Evolutionary conservation across 2,329 filamentous ascomycete species (phyloP).

Genomic region (Fusarium zealandicum): DNA sequence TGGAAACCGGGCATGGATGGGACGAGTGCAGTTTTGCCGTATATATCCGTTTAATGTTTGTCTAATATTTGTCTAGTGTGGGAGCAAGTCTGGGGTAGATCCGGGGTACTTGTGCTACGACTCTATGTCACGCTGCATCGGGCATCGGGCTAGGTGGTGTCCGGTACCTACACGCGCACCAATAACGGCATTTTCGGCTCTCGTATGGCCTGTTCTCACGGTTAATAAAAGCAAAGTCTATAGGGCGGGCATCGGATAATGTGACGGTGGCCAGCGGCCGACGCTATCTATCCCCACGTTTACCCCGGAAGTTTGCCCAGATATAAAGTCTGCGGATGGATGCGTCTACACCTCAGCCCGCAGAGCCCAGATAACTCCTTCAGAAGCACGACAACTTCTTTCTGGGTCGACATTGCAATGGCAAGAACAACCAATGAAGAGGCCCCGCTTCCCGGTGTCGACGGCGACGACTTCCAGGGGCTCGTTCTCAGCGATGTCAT

Average conservation of each 20-base stretch:
- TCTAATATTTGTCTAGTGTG: background rate
- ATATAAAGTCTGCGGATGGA: slow-evolving; percentile 24
- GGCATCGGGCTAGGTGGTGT: slow-evolving; percentile 20
- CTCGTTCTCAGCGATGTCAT: slow-evolving; percentile 38
- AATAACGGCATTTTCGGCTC: background rate
- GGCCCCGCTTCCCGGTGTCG: slow-evolving; percentile 15
- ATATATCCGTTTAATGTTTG: background rate
- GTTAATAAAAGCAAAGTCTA: no score
- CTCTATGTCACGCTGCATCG: slow-evolving; percentile 6
- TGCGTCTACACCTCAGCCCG: background rate
- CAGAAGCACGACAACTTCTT: background rate
- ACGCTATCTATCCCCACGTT: background rate
- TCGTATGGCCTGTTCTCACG: background rate
- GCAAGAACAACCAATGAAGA: slow-evolving; percentile 21
- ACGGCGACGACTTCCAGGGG: slow-evolving; percentile 33
- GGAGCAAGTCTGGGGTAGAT: slow-evolving; percentile 29
- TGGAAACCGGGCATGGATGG: background rate
- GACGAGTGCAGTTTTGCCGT: no score
- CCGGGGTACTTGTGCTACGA: slow-evolving; percentile 16
- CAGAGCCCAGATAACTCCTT: background rate
- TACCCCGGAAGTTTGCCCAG: slow-evolving; percentile 5
- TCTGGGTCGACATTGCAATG: background rate
- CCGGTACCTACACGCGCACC: background rate
- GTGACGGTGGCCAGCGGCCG: slow-evolving; percentile 1
- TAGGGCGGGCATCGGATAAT: slow-evolving; percentile 20